Evolutionary conservation across 352 stramenopile genomes (phyloP).

Genomic region (Phytopythium boreale): DNA sequence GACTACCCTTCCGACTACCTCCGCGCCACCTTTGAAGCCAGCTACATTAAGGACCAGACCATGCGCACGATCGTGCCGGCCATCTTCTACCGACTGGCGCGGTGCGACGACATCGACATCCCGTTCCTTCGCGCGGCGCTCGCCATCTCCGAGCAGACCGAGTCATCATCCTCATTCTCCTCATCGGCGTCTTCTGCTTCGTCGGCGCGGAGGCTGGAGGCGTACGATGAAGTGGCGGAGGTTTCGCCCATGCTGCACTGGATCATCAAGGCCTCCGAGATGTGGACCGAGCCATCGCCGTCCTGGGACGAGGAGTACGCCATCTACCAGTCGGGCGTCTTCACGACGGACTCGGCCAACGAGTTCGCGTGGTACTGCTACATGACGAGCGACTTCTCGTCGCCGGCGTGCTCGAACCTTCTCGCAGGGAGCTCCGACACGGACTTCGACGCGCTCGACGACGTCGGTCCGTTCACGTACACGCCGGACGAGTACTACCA

Average conservation of each 20-base stretch:
- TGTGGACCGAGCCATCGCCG: conserved; percentile 23
- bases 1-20: neutral
- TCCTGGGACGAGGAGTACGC: conserved; percentile 10
- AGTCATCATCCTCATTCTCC: neutral
- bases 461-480: conserved; percentile 20
- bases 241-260: conserved; percentile 14
- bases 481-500: conserved; percentile 29
- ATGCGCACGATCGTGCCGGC: conserved; percentile 11
- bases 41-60: neutral
- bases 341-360: conserved; percentile 1
- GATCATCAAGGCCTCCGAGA: conserved; percentile 26
- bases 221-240: conserved; percentile 10
- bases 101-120: conserved; percentile 10
- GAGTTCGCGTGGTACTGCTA: conserved; percentile 15
- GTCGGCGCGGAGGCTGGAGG: neutral
- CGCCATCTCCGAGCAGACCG: neutral
- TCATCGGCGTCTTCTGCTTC: neutral
- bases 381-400: conserved; percentile 11
- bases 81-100: conserved; percentile 14
- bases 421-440: neutral
- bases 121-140: conserved; percentile 7
- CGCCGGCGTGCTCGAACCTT: conserved; percentile 9
- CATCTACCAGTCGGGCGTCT: conserved; percentile 3
- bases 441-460: conserved; percentile 2
- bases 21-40: neutral